Evolutionary conservation across 2,329 filamentous ascomycete species (phyloP).

Genomic region (Sordariomycetes sp.): DNA sequence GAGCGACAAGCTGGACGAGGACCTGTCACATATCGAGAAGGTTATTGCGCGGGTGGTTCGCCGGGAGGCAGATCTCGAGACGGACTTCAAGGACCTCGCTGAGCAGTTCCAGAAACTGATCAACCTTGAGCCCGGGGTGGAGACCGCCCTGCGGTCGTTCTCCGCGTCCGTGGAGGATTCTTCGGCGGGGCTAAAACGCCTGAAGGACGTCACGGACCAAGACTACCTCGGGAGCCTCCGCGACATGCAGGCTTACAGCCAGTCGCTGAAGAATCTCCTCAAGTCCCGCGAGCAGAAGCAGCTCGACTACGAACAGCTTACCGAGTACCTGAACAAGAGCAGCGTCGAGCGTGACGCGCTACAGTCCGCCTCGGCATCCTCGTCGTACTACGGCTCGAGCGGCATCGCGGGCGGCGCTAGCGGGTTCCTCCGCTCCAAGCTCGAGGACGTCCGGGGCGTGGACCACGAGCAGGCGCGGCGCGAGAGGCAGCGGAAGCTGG

Average conservation of each 20-base stretch:
- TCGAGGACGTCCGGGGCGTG: slow-evolving; percentile 92
- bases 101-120: slow-evolving; percentile 94
- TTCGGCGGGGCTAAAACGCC: slow-evolving; percentile 61
- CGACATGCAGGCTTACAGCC: slow-evolving; percentile 92
- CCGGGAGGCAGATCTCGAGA: slow-evolving; percentile 76
- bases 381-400: slow-evolving; percentile 16
- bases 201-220: slow-evolving; percentile 88
- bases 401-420: slow-evolving; percentile 60
- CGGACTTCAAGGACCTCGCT: slow-evolving; percentile 79
- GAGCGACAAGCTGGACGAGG: slow-evolving; percentile 88
- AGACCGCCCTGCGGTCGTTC: slow-evolving; percentile 73
- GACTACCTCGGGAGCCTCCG: slow-evolving; percentile 87
- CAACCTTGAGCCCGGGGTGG: slow-evolving; percentile 77
- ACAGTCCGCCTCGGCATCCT: slow-evolving; percentile 42
- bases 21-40: slow-evolving; percentile 87
- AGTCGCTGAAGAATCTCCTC: slow-evolving; percentile 76
- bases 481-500: slow-evolving; percentile 79
- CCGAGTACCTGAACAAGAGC: slow-evolving; percentile 89
- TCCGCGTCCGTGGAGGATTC: slow-evolving; percentile 79
- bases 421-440: slow-evolving; percentile 82
- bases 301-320: slow-evolving; percentile 91
- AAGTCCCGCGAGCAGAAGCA: slow-evolving; percentile 96
- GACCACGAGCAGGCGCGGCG: slow-evolving; percentile 88
- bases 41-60: slow-evolving; percentile 86
- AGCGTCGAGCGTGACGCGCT: slow-evolving; percentile 77